A percentile compares a stretch with the other conserved stretches of the same genome.
Evolutionary conservation across 1,284 basidiomycete species (phyloP).

Genomic region (Apiotrichum siamense): DNA sequence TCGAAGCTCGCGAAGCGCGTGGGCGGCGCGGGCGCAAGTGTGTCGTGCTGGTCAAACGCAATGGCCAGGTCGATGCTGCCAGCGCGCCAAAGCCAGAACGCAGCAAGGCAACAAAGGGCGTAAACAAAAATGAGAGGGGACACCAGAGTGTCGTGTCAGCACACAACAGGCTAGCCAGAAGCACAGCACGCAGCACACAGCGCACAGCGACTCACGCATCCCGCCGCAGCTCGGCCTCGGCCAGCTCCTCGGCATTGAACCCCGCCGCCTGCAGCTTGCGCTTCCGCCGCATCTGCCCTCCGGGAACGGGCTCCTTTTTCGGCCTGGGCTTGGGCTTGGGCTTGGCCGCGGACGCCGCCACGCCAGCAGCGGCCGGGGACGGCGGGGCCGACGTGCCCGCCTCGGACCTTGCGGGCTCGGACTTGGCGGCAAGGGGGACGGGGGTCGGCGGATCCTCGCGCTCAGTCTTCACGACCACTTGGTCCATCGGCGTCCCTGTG

Average conservation of each 20-base stretch:
- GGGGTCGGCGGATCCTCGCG: too few relatives aligned
- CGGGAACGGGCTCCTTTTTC: too few relatives aligned
- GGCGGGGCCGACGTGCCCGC: too few relatives aligned
- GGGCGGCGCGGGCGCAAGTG: slow-evolving; percentile 20
- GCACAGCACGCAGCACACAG: not conserved
- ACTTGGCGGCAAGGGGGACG: too few relatives aligned
- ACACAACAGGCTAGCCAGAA: not conserved
- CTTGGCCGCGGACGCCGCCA: too few relatives aligned
- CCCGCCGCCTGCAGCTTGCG: slow-evolving; percentile 8
- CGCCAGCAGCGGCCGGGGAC: too few relatives aligned
- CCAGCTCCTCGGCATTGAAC: slow-evolving; percentile 6
- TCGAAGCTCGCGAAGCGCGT: slow-evolving; percentile 27
- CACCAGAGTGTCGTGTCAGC: not conserved
- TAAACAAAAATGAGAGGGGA: not conserved
- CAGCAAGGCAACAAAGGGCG: too few relatives aligned
- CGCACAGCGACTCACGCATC: slow-evolving; percentile 7
- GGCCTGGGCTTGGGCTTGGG: too few relatives aligned
- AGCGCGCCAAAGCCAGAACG: not conserved
- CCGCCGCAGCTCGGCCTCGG: slow-evolving; percentile 9
- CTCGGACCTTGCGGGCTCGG: too few relatives aligned
- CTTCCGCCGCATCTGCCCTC: slow-evolving; percentile 4
- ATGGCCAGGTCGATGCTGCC: slow-evolving; percentile 32
- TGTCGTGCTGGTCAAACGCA: slow-evolving; percentile 31
- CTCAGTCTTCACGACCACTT: too few relatives aligned
- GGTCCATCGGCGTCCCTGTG: too few relatives aligned